Conservation (phyloP, 352 stramenopile genomes). For the Plasmopara halstedii region DNA sequence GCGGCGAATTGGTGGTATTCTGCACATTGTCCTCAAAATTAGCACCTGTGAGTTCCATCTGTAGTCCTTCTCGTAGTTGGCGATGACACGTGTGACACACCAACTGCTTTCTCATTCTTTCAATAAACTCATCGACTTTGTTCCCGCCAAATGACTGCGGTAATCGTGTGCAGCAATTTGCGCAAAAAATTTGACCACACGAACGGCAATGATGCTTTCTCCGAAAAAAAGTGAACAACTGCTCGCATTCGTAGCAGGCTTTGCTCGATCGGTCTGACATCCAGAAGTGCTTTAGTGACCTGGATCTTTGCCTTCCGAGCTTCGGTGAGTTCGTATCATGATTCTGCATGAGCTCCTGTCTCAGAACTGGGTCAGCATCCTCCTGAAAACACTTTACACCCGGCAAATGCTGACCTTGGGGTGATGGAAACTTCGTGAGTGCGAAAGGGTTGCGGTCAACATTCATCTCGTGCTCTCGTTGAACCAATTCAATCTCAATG, state of each 20-base stretch:
- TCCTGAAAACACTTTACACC: conserved; percentile 53
- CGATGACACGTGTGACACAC: conserved; percentile 81
- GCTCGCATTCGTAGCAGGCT: conserved; percentile 74
- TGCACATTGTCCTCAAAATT: conserved; percentile 25
- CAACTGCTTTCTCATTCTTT: conserved; percentile 68
- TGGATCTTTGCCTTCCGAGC: conserved; percentile 38
- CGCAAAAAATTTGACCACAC: conserved; percentile 83
- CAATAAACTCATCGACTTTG: conserved; percentile 75
- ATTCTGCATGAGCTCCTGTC: conserved; percentile 16
- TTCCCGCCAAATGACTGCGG: conserved; percentile 68
- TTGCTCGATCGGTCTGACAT: conserved; percentile 85
- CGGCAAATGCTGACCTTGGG: conserved; percentile 50
- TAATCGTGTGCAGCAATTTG: conserved; percentile 68
- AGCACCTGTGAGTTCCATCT: conserved; percentile 54
- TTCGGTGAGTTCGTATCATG: conserved; percentile 17
- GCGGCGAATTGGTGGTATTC: conserved; percentile 22
- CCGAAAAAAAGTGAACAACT: conserved; percentile 77
- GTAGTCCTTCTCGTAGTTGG: conserved; percentile 71
- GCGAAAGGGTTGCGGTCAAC: conserved; percentile 62
- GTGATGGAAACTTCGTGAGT: conserved; percentile 69
- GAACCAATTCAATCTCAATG: conserved; percentile 51
- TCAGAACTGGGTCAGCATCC: conserved; percentile 8
- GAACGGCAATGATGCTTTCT: conserved; percentile 76
- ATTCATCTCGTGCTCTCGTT: conserved; percentile 54
- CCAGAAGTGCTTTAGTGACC: conserved; percentile 84